Evolutionary conservation across 352 stramenopile genomes (phyloP).

Genomic region (Phytophthora tubulina): DNA sequence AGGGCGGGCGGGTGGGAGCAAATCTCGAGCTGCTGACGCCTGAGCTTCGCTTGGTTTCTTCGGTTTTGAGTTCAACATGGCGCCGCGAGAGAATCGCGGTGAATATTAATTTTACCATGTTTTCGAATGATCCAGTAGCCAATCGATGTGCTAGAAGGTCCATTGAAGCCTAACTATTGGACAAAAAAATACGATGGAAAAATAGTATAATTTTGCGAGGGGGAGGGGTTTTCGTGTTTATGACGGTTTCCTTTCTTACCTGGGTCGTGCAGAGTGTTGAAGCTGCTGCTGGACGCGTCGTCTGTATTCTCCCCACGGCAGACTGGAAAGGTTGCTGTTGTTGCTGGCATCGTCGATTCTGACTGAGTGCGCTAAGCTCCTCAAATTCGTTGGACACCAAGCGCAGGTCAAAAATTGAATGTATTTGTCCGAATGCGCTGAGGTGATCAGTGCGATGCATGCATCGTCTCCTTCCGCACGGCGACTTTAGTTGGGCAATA

Average conservation of each 20-base stretch:
- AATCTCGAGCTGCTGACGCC: conserved; percentile 32
- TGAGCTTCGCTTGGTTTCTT: conserved; percentile 32
- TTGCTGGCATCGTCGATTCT: too few species aligned
- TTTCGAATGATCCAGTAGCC: not conserved
- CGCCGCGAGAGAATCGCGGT: conserved; percentile 16
- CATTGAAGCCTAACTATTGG: too few species aligned
- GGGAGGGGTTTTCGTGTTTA: not conserved
- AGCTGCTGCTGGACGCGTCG: not conserved
- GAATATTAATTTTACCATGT: conserved; percentile 11
- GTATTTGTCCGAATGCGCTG: conserved; percentile 21
- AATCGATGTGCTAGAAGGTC: not conserved
- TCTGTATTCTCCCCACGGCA: not conserved
- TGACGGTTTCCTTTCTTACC: not conserved
- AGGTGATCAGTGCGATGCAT: not conserved
- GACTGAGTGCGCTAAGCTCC: too few species aligned
- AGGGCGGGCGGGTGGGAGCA: not conserved
- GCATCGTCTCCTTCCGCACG: not conserved
- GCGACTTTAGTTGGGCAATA: not conserved
- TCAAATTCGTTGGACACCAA: too few species aligned
- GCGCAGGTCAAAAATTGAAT: conserved; percentile 27
- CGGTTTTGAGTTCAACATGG: conserved; percentile 37
- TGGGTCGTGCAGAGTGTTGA: not conserved
- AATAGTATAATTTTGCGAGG: too few species aligned
- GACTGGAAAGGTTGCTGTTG: too few species aligned
- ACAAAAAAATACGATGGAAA: too few species aligned